phyloP scores from a whole-genome alignment of 2,329 filamentous ascomycete genomes.

The Ilyonectria sp. region DNA sequence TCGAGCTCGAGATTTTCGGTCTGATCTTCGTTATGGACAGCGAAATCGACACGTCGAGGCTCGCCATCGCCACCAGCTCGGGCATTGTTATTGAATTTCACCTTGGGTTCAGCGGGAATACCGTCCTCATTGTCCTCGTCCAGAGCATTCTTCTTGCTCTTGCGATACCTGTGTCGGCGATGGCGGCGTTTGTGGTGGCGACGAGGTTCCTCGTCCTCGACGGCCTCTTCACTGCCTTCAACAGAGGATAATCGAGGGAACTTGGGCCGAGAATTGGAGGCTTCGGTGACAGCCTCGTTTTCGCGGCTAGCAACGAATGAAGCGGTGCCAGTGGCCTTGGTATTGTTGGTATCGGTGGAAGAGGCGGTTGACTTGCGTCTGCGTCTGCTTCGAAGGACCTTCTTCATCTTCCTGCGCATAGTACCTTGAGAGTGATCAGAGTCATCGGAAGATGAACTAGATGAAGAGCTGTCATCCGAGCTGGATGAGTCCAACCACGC shows the following conservation, averaged over 20 bases:
- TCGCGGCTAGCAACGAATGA: conserved; percentile 56
- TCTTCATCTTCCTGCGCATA: conserved; percentile 82
- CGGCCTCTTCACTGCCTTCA: conserved; percentile 60
- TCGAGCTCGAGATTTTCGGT: conserved; percentile 47
- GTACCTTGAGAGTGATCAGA: conserved; percentile 70
- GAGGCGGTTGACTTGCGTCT: conserved; percentile 84
- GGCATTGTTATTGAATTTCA: conserved; percentile 44
- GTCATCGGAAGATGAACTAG: conserved; percentile 79
- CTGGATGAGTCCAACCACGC: conserved; percentile 84
- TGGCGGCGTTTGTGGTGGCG: conserved; percentile 54
- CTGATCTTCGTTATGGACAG: conserved; percentile 49
- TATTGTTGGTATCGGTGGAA: conserved; percentile 71
- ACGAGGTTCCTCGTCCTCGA: conserved; percentile 61
- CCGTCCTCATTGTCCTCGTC: conserved; percentile 45
- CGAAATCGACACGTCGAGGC: conserved; percentile 73
- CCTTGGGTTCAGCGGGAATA: conserved; percentile 51
- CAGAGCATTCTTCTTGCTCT: conserved; percentile 61
- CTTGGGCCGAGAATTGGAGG: conserved; percentile 55
- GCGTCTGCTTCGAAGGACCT: conserved; percentile 79
- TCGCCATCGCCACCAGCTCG: conserved; percentile 53
- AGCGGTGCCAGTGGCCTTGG: conserved; percentile 54
- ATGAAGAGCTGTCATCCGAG: conserved; percentile 69
- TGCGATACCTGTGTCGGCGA: conserved; percentile 56
- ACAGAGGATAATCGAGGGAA: conserved; percentile 55
- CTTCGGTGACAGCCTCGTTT: conserved; percentile 58